Evolutionary conservation across 2,329 filamentous ascomycete genomes (phyloP), one percentile per base, ranked within the genome.

Genomic region (Herpotrichia juniperi): DNA sequence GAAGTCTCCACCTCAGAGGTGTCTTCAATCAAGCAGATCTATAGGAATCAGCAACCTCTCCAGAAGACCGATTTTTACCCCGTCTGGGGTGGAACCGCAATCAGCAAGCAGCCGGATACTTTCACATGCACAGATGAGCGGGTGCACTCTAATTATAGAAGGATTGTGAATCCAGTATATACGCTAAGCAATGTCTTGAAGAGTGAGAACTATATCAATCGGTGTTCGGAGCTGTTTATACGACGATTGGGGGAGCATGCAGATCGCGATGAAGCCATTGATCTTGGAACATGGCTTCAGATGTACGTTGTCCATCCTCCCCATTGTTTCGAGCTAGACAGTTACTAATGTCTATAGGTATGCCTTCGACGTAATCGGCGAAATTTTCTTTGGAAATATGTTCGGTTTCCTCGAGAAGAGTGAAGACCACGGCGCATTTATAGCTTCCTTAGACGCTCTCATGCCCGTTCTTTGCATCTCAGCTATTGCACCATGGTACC

Each of bases 341-440:
- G 8, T 39, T 2, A 50, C n/a, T 26, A 21, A 8, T 10, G 12
- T 2, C 9, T 25, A 17, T 40, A 73, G 69, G 69, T 74, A 71
- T 48, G 63, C 76, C 3, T 78, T 75, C 67, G 77, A 80, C 48
- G 69, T 77, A n/a, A 66, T 78, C 16, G 74, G 76, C 16, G 69
- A 72, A 25, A 54, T 77, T 17, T 73, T 69, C 19, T 79, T 78
- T 40, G 72, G 76, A 17, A 64, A 67, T 9, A 68, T 69, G 46
- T 76, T 78, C 46, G 76, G 77, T 2, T 79, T 78, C 56, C 63
- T 79, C 45, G 61, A 77, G 21, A 57, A 67, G 6, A 66, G 71
- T 1, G 49, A 57, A 2, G 78, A 81, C 51, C 60, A 76, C 47
- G 69, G 72, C 21, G 67, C 67, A 7, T 75, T 70, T 43, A 73